Base-by-base conservation (phyloP, 331 rosid species). In the Prunus yedoensis region DNA sequence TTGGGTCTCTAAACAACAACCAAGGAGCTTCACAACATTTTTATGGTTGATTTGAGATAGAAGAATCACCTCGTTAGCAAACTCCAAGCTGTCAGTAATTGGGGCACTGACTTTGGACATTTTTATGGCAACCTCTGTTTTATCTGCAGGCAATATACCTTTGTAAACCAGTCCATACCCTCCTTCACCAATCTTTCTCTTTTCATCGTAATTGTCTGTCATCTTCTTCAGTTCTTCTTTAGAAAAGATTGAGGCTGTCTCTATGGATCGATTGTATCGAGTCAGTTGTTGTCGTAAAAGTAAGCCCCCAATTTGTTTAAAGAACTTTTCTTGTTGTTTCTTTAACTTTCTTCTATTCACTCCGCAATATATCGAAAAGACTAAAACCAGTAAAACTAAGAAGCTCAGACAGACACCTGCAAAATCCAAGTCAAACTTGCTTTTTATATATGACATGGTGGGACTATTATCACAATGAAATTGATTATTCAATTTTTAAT, bases 1-100 rank as follows among this genome's bases (percentile, higher is more conserved):
- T 16, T 41, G 21, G 2, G 76, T 78, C 54, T 78, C 76, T 9
- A 78, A 52, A 15, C 81, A 77, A 62, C 81, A 78, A 41, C 81
- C 81, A 1, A 70, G 17, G 15, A 70, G 45, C 38, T 14, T 70
- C 8, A 78, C 71, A 32, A 77, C 80, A 21, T 68, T 77, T 10
- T 3, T 45, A 4, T 77, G 75, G 61, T 77, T 68, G 38, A 77
- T 47, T 69, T 77, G 75, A 54, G 65, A 18, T 5, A 77, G 75
- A n/a, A 77, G 3, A 9, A 57, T 9, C 10, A 77, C 69, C 35
- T 77, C 80, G 15, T 77, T 68, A 65, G 59, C 52, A 65, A 77
- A 77, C 6, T 77, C 63, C 25, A 14, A 52, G 10, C 15, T 58
- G n/a, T 57, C 20, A 1, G 4, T 15, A 32, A 52, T 3, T 35